Evolutionary conservation across 1,139 yeast species (phyloP), one percentile per base, ranked within the genome.

Genomic region (Torulaspora pretoriensis): DNA sequence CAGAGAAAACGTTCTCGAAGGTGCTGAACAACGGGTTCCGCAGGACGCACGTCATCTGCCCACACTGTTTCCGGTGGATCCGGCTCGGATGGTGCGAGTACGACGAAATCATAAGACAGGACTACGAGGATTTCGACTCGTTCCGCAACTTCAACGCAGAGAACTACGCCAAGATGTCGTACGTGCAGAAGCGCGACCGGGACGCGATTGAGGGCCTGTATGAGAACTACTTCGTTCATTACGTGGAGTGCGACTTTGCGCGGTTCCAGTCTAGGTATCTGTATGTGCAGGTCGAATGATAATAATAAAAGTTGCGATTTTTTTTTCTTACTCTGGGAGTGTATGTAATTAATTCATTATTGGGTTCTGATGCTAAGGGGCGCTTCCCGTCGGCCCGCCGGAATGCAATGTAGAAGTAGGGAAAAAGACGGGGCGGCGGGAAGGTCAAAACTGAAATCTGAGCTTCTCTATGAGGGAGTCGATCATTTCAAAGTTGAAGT

Each of bases 401-500:
- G 23, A 25, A 38, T 38, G 41, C 41, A 38, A 38, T 8, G 13
- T 33, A 23, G 8, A 22, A 30, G 24, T 32, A 27, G 36, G 36
- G 22, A 19, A 5, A 4, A 19, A 19, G 27, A 17, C 8, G 28
- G 30, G 25, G 2, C 24, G 22, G 22, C 22, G 7, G 22, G 22
- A 7, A 7, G 2, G 25, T 49, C 47, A 59, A 42, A 59, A 57
- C 44, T 59, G 61, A 30, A 59, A 59, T 24, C 70, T 71, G 50
- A 80, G 68, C 16, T 71, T 69, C 13, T 68, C 68, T 39, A 83
- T 83, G 57, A 87, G 71, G 6, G 73, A 71, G 67, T 92, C 97
- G 55, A 92, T 83, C 47, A 83, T 84, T 43, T 68, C 73, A 67
- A 92, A 92, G 61, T 90, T 86, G 13, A 69, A 65, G 55, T 78